Percentiles rank a stretch among this genome's conserved stretches.
Evolutionary conservation across 805 yeast genomes (phyloP).

Genomic region (Metschnikowia lunata): DNA sequence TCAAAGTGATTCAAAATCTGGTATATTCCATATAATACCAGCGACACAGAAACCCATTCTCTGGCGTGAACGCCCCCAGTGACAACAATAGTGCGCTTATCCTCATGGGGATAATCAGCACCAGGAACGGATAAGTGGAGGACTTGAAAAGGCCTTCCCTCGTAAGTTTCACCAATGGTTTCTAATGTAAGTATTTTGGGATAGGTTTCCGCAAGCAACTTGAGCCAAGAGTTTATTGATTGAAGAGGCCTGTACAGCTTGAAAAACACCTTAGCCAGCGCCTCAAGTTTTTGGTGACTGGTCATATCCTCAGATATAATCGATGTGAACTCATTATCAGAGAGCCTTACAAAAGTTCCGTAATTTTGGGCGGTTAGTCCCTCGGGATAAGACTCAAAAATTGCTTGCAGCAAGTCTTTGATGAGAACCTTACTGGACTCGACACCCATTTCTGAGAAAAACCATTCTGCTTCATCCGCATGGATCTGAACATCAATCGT

Average conservation of each 20-base stretch:
- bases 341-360: constrained; percentile 45
- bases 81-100: constrained; percentile 61
- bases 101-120: constrained; percentile 28
- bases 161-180: constrained; percentile 69
- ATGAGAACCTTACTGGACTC: constrained; percentile 41
- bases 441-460: constrained; percentile 16
- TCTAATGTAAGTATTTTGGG: constrained; percentile 63
- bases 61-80: constrained; percentile 88
- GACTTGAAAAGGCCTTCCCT: constrained; percentile 67
- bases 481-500: constrained; percentile 46
- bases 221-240: constrained; percentile 71
- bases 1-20: constrained; percentile 29
- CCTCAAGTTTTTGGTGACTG: constrained; percentile 3
- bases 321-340: not conserved
- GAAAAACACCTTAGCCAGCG: constrained; percentile 55
- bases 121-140: constrained; percentile 54
- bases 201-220: constrained; percentile 52
- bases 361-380: constrained; percentile 12
- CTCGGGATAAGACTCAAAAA: constrained; percentile 52
- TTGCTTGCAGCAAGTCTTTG: constrained; percentile 52
- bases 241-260: constrained; percentile 62
- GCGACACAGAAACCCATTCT: constrained; percentile 79
- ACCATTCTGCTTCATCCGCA: constrained; percentile 12
- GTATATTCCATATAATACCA: constrained; percentile 56
- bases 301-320: constrained; percentile 6